Base-by-base conservation (phyloP, 2,329 filamentous ascomycete genomes). In the Ambrosiella beaveri region DNA sequence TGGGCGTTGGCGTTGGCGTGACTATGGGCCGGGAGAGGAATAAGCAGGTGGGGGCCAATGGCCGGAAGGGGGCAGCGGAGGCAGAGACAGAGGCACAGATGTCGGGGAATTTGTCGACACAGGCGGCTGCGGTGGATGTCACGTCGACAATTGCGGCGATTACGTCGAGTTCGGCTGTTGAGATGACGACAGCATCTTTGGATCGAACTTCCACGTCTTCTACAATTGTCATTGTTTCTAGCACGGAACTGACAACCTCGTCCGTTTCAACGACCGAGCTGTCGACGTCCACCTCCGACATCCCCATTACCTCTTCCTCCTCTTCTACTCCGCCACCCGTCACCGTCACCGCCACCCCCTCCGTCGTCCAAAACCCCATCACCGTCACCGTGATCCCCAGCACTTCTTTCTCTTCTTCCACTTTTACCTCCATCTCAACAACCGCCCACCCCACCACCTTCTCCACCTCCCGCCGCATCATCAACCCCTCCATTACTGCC, bases 1-100 rank as follows among this genome's bases (percentile, higher is more conserved):
- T 75, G 2, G 72, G 73, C 3, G 66, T 74, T 4, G 69, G 69
- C 0, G 68, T 71, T 1, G 70, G 71, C 1, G 65, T 73, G 7
- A 69, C 70, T 13, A 61, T 66, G 56, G 59, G 50, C 6, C n/a
- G 35, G 19, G 40, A 53, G 54, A 50, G 44, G 12, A 5, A 35
- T 15, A 53, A 47, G 47, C 41, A 52, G 13, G 44, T 19, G 36
- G 52, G 37, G 15, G 12, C n/a, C n/a, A 47, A 56, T 19, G 12
- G 1, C 7, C 15, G 19, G 54, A 47, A 56, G 49, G 54, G 47
- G 12, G 13, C 35, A 41, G 19, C 9, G 37, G 15, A 38, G 7
- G 12, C 7, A 7, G 8, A 27, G 17, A 47, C 41, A n/a, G 19
- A n/a, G 8, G 15, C 44, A 12, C 15, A 19, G 13, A 44, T 35